A percentile compares a stretch with the other conserved stretches of the same genome.
Conservation (phyloP, 176 grass and related monocot genomes). For the Triticum timopheevii region DNA sequence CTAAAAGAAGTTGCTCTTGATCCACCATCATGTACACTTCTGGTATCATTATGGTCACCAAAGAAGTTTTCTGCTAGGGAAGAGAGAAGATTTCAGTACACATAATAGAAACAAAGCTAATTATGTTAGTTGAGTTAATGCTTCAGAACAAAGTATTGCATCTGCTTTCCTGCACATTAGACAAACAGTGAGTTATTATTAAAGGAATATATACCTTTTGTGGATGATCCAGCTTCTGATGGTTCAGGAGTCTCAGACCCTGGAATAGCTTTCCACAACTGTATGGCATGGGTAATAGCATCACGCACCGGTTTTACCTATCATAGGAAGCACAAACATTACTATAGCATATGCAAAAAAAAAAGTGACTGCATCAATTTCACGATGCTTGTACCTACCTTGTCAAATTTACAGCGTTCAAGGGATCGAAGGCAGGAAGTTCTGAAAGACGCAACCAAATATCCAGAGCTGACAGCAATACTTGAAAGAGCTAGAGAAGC, state of each 20-base stretch:
- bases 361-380: background rate
- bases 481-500: slow-evolving; percentile 72
- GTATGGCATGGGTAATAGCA: slow-evolving; percentile 71
- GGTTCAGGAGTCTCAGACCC: slow-evolving; percentile 74
- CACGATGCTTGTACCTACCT: slow-evolving; percentile 46
- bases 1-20: slow-evolving; percentile 73
- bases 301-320: slow-evolving; percentile 98
- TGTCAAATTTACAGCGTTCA: slow-evolving; percentile 93
- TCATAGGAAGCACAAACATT: slow-evolving; percentile 14
- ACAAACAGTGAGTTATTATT: background rate
- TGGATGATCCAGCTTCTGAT: slow-evolving; percentile 85
- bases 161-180: background rate
- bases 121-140: slow-evolving; percentile 10
- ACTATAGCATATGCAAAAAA: background rate
- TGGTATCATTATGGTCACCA: slow-evolving; percentile 59
- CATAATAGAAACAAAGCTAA: slow-evolving; percentile 20
- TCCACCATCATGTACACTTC: slow-evolving; percentile 67
- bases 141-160: slow-evolving; percentile 9
- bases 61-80: slow-evolving; percentile 74
- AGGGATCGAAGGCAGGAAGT: slow-evolving; percentile 76
- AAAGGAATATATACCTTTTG: slow-evolving; percentile 64
- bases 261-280: slow-evolving; percentile 88
- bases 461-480: slow-evolving; percentile 69
- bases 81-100: slow-evolving; percentile 28
- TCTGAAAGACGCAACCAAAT: slow-evolving; percentile 62